Evolutionary conservation across 495 filamentous ascomycete genomes (phyloP).

Genomic region (Aspergillus cristatus): DNA sequence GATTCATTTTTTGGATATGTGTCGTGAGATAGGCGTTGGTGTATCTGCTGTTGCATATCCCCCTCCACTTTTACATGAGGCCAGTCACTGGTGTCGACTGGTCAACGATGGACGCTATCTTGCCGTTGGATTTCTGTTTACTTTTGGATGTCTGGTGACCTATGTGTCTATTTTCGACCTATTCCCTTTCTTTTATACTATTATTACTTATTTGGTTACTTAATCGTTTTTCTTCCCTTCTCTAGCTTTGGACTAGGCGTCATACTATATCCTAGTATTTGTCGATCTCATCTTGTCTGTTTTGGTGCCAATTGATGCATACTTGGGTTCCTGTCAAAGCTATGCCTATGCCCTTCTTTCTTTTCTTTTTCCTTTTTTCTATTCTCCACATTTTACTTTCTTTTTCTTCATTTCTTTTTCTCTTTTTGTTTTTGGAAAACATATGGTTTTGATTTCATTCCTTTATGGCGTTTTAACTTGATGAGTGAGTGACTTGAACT

Average conservation of each 20-base stretch:
- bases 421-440: slow-evolving; percentile 2
- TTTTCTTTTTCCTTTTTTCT: slow-evolving; percentile 2
- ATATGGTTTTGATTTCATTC: slow-evolving; percentile 3
- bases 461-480: background rate
- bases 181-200: slow-evolving; percentile 23
- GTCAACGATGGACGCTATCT: slow-evolving; percentile 7
- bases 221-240: slow-evolving; percentile 11
- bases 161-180: slow-evolving; percentile 19
- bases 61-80: slow-evolving; percentile 11
- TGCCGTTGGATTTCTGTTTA: no score
- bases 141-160: slow-evolving; percentile 20
- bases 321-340: slow-evolving; percentile 6
- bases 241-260: no score
- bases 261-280: no score
- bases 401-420: slow-evolving; percentile 3
- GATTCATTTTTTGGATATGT: slow-evolving; percentile 25
- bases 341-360: no score
- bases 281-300: no score
- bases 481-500: no score
- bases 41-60: slow-evolving; percentile 27
- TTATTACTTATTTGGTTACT: slow-evolving; percentile 29
- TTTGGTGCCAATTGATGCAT: no score
- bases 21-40: slow-evolving; percentile 36
- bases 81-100: slow-evolving; percentile 5
- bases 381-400: background rate